These are phyloP conservation scores for Neoboletus subvelutipes DNA, from an alignment of 768 basidiomycete species.

Conservation along the genomic window DNA sequence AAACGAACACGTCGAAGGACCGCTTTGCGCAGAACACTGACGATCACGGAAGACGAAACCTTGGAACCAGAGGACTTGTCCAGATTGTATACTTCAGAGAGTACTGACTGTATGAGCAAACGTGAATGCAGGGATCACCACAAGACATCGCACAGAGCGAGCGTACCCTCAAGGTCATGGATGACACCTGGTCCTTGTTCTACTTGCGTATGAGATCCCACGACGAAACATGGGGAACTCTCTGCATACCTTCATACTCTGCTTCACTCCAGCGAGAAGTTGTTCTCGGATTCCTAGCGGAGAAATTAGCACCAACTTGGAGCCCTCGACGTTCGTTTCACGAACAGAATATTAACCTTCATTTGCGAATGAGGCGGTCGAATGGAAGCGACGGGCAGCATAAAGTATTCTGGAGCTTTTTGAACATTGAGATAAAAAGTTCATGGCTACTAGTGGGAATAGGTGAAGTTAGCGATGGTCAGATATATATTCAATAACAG, in stretches of 20 bases:
- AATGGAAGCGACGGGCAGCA: slow-evolving; percentile 12
- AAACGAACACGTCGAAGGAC: slow-evolving; percentile 54
- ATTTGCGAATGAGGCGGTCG: slow-evolving; percentile 9
- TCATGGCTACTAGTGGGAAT: slow-evolving; percentile 17
- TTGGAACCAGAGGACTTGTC: slow-evolving; percentile 54
- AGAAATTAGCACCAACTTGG: background rate
- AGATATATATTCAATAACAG: background rate
- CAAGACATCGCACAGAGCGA: background rate
- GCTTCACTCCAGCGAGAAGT: slow-evolving; percentile 55
- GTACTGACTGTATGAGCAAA: slow-evolving; percentile 48
- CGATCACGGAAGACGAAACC: slow-evolving; percentile 48
- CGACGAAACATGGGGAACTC: background rate
- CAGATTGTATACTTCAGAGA: slow-evolving; percentile 66
- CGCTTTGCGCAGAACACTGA: slow-evolving; percentile 58
- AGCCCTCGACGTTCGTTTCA: background rate
- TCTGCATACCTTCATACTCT: slow-evolving; percentile 64
- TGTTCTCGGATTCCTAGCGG: slow-evolving; percentile 51
- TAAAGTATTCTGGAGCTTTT: slow-evolving; percentile 9
- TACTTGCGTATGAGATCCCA: slow-evolving; percentile 27
- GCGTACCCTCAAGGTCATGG: slow-evolving; percentile 59
- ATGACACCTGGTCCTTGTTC: slow-evolving; percentile 55
- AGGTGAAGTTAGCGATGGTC: background rate
- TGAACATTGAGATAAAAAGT: slow-evolving; percentile 8
- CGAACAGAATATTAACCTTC: slow-evolving; percentile 20
- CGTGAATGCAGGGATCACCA: background rate